Percentiles rank a stretch among this genome's conserved stretches.
These are phyloP conservation scores for Geotrichum reessii DNA, from an alignment of 1,139 yeast genomes.

Conservation along the genomic window DNA sequence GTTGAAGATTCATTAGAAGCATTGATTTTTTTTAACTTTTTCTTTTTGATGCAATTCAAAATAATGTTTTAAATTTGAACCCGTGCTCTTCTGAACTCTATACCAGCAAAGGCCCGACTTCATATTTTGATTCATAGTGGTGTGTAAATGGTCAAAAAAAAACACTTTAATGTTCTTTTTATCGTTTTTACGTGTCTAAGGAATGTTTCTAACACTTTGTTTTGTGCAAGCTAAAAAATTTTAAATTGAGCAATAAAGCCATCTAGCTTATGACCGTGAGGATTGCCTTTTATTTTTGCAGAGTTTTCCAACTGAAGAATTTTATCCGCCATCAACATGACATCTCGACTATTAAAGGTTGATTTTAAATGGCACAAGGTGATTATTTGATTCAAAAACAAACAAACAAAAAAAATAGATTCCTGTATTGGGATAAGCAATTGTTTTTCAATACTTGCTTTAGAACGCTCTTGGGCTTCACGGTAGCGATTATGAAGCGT, in stretches of 20 bases:
- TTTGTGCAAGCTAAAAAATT: not conserved
- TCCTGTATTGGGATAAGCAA: not conserved
- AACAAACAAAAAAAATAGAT: too few relatives aligned
- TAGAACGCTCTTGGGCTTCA: not conserved
- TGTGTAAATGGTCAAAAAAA: not conserved
- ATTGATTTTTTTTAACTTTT: not conserved
- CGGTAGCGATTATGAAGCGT: not conserved
- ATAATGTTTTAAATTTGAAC: not conserved
- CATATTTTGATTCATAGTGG: not conserved
- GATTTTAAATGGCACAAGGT: too few relatives aligned
- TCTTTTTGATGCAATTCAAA: not conserved
- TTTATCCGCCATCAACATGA: not conserved
- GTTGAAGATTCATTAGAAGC: not conserved
- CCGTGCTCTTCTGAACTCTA: slow-evolving; percentile 2
- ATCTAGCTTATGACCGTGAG: not conserved
- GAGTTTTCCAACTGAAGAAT: not conserved
- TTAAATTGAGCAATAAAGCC: not conserved
- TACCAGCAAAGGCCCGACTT: not conserved
- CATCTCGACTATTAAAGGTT: not conserved
- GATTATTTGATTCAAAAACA: not conserved
- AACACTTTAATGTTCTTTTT: not conserved
- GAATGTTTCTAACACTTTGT: not conserved
- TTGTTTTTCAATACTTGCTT: not conserved
- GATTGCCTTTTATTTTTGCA: not conserved
- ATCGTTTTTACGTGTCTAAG: not conserved